These are phyloP conservation scores for Ilyonectria mors-panacis DNA, from an alignment of 2,329 filamentous ascomycete species.

Conservation along the genomic window DNA sequence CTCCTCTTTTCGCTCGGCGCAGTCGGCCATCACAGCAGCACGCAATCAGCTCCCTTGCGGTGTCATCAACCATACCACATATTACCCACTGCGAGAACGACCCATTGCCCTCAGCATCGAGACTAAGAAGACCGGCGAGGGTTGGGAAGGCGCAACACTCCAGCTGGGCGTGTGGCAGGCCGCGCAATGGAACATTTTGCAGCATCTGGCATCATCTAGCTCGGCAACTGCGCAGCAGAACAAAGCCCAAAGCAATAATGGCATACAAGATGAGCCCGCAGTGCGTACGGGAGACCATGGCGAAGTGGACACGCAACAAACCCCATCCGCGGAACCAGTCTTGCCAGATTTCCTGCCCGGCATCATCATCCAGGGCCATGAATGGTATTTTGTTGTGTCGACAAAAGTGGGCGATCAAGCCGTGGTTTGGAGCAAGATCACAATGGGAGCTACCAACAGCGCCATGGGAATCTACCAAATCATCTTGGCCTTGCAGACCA, in stretches of 20 bases:
- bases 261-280: not conserved
- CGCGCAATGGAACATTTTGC: conserved; percentile 35
- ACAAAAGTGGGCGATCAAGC: not conserved
- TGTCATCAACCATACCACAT: conserved; percentile 39
- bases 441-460: not conserved
- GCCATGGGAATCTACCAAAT: not conserved
- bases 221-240: not conserved
- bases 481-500: not conserved
- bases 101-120: conserved; percentile 38
- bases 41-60: conserved; percentile 2
- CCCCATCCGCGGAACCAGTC: not conserved
- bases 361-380: too few relatives aligned
- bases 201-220: not conserved
- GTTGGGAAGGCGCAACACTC: conserved; percentile 30
- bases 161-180: conserved; percentile 41
- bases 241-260: not conserved
- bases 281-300: too few relatives aligned
- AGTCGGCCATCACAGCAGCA: not conserved
- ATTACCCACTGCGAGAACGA: conserved; percentile 27
- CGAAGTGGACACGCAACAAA: too few relatives aligned
- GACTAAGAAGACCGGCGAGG: conserved; percentile 39
- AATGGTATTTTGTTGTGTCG: not conserved
- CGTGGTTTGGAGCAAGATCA: not conserved
- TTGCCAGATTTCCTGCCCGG: not conserved
- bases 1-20: not conserved